phyloP scores from a whole-genome alignment of 2,329 filamentous ascomycete species.

The Trichoderma lentiforme region DNA sequence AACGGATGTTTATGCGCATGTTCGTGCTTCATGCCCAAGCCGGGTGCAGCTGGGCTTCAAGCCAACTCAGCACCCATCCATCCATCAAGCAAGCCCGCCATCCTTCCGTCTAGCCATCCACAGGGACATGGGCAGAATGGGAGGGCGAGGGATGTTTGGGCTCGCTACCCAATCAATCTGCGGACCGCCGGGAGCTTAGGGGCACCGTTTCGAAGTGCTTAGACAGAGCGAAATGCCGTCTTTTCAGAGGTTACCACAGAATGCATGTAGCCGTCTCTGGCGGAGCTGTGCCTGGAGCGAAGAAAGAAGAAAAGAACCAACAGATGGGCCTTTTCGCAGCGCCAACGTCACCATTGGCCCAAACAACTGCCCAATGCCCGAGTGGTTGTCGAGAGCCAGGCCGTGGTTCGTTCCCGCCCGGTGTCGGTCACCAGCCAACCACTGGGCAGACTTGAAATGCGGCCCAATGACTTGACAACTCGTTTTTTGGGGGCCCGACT shows the following conservation, averaged over 20 bases:
- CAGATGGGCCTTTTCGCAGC: background rate
- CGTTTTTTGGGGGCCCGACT: conserved; percentile 14
- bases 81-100: conserved; percentile 14
- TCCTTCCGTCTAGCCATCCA: background rate
- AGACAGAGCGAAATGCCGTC: background rate
- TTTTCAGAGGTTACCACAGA: conserved; percentile 12
- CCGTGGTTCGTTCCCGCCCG: background rate
- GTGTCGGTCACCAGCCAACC: conserved; percentile 16
- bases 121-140: conserved; percentile 9
- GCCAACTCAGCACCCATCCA: conserved; percentile 18
- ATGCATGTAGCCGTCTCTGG: conserved; percentile 13
- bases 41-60: conserved; percentile 15
- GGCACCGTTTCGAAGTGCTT: background rate
- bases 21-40: conserved; percentile 15
- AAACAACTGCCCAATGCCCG: conserved; percentile 11
- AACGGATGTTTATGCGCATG: background rate
- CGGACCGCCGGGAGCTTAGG: background rate
- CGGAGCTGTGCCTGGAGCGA: conserved; percentile 2
- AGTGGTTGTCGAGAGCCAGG: background rate
- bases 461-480: conserved; percentile 15
- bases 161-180: background rate
- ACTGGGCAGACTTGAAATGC: conserved; percentile 15
- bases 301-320: background rate
- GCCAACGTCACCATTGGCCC: conserved; percentile 13
- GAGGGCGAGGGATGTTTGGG: background rate